A percentile compares a stretch with the other conserved stretches of the same genome.
phyloP scores from a whole-genome alignment of 306 rosid species.

The Vigna mungo region DNA sequence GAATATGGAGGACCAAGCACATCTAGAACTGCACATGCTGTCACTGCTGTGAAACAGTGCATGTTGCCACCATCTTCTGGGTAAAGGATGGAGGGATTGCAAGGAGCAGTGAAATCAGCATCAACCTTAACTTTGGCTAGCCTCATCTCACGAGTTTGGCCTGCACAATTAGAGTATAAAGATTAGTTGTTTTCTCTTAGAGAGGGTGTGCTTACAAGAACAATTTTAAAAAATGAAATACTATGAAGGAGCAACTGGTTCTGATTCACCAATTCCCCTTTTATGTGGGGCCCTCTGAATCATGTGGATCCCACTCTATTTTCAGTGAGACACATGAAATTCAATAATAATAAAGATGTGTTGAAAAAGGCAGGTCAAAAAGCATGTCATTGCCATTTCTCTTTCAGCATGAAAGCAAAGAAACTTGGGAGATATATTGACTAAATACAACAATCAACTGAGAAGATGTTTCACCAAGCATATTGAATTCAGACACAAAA shows the following conservation, averaged over 20 bases:
- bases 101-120: slow-evolving; percentile 73
- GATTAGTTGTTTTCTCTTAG: slow-evolving; percentile 8
- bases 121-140: slow-evolving; percentile 86
- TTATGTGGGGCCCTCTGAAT: background rate
- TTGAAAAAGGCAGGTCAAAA: background rate
- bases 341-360: background rate
- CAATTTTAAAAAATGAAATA: background rate
- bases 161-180: slow-evolving; percentile 51
- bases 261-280: background rate
- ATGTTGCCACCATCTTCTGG: slow-evolving; percentile 95
- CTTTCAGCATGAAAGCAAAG: slow-evolving; percentile 10
- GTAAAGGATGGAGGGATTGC: slow-evolving; percentile 78
- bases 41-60: slow-evolving; percentile 95
- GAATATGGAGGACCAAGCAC: slow-evolving; percentile 98
- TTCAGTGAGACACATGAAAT: background rate
- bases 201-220: background rate
- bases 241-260: background rate
- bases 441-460: background rate
- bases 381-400: background rate
- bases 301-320: slow-evolving; percentile 7
- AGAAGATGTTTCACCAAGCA: slow-evolving; percentile 1
- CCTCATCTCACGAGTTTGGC: slow-evolving; percentile 49
- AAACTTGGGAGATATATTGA: background rate
- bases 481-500: background rate
- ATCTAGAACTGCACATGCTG: slow-evolving; percentile 89